These are phyloP conservation scores for Teunomyces aglyptinius DNA, from an alignment of 805 yeast species.

Conservation along the genomic window DNA sequence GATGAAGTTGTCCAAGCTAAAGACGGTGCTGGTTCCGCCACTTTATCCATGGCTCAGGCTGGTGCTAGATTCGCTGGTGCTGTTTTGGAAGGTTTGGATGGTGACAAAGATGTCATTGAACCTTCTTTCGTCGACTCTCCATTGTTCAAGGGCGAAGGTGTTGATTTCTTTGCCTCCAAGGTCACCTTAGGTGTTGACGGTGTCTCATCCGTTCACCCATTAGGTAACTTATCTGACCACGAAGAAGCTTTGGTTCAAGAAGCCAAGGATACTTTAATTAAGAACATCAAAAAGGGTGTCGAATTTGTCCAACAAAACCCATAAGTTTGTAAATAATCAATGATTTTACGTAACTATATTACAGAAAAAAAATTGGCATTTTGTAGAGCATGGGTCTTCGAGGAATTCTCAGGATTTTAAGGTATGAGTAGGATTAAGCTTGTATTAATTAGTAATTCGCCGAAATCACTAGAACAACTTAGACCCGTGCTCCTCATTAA, in stretches of 20 bases:
- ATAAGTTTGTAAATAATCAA: conserved; percentile 25
- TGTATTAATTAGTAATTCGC: too few species aligned
- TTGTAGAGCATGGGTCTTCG: not conserved
- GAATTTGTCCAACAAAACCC: conserved; percentile 77
- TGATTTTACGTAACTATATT: not conserved
- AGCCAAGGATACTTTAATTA: conserved; percentile 86
- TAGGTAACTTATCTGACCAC: conserved; percentile 69
- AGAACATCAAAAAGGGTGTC: conserved; percentile 92
- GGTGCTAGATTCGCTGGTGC: conserved; percentile 75
- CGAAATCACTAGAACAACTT: too few species aligned
- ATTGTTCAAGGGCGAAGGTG: conserved; percentile 81
- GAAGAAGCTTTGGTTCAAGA: conserved; percentile 81
- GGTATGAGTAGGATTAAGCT: too few species aligned
- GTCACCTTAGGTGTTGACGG: conserved; percentile 93
- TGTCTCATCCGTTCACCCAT: conserved; percentile 74
- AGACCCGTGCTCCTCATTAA: not conserved
- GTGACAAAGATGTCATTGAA: conserved; percentile 63
- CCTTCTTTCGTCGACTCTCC: conserved; percentile 79
- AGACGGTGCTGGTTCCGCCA: conserved; percentile 82
- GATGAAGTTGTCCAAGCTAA: conserved; percentile 86
- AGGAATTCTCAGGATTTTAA: too few species aligned
- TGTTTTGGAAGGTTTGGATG: conserved; percentile 61
- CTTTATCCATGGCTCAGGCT: conserved; percentile 84
- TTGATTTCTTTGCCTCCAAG: conserved; percentile 93
- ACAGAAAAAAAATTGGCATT: too few species aligned